phyloP scores from a whole-genome alignment of 768 basidiomycete species.

The Amanita subjunquillea region DNA sequence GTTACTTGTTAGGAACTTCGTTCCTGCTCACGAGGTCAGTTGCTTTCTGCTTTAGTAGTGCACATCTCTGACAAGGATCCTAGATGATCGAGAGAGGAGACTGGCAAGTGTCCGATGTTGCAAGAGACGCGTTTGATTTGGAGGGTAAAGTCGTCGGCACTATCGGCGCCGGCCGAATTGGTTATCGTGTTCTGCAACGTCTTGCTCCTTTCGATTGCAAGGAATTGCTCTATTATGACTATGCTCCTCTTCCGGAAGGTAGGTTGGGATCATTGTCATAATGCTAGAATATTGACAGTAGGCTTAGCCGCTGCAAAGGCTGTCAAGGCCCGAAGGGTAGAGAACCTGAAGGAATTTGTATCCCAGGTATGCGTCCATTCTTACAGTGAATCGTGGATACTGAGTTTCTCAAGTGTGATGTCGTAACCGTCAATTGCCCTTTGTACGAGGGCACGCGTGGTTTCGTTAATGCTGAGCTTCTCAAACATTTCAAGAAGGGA shows the following conservation, averaged over 20 bases:
- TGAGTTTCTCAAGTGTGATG: slow-evolving; percentile 41
- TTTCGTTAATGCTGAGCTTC: slow-evolving; percentile 71
- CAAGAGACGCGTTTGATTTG: slow-evolving; percentile 78
- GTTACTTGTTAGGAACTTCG: slow-evolving; percentile 82
- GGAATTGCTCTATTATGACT: slow-evolving; percentile 87
- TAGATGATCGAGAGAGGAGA: slow-evolving; percentile 78
- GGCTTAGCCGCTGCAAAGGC: slow-evolving; percentile 48
- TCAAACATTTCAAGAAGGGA: slow-evolving; percentile 86
- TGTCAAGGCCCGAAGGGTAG: slow-evolving; percentile 64
- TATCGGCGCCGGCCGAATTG: slow-evolving; percentile 74
- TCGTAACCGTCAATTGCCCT: slow-evolving; percentile 83
- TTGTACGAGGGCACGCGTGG: slow-evolving; percentile 79
- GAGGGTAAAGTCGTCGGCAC: slow-evolving; percentile 90
- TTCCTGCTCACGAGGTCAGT: slow-evolving; percentile 72
- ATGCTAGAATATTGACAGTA: not conserved
- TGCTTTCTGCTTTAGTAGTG: not conserved
- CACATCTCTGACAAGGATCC: not conserved
- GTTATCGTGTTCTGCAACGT: slow-evolving; percentile 78
- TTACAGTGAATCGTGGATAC: not conserved
- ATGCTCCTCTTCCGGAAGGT: slow-evolving; percentile 61
- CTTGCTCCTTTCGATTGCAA: slow-evolving; percentile 79
- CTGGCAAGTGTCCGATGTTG: slow-evolving; percentile 80
- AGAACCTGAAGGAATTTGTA: slow-evolving; percentile 58
- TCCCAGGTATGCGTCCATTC: slow-evolving; percentile 19
- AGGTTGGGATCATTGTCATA: slow-evolving; percentile 5